Conservation (phyloP, 352 stramenopile species). For the Globisporangium heterothallicum region DNA sequence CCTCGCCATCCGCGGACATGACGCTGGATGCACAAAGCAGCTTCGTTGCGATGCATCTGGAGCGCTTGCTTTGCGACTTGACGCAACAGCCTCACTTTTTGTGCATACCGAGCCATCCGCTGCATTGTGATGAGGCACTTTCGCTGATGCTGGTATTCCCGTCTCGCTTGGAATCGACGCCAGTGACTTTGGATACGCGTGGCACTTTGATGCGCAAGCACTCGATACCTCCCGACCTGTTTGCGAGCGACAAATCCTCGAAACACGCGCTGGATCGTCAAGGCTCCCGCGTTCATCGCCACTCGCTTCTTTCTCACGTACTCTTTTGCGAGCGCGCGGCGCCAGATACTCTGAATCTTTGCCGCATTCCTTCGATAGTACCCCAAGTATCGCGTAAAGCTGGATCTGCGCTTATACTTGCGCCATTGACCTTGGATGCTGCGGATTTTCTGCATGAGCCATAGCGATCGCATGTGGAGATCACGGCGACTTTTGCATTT, state of each 20-base stretch:
- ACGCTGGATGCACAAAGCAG: constrained; percentile 34
- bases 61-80: constrained; percentile 24
- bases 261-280: constrained; percentile 39
- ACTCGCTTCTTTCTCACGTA: constrained; percentile 22
- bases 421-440: constrained; percentile 60
- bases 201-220: constrained; percentile 14
- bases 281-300: constrained; percentile 24
- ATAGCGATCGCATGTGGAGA: constrained; percentile 25
- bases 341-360: constrained; percentile 44
- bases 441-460: constrained; percentile 45
- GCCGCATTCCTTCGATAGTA: constrained; percentile 28
- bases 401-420: constrained; percentile 25
- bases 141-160: constrained; percentile 23
- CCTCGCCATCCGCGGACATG: constrained; percentile 42
- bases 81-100: constrained; percentile 20
- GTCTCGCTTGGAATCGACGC: constrained; percentile 17
- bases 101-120: constrained; percentile 33
- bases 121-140: constrained; percentile 33
- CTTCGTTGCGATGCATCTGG: constrained; percentile 21
- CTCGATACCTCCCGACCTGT: constrained; percentile 25
- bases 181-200: constrained; percentile 42
- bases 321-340: constrained; percentile 29
- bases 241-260: constrained; percentile 27
- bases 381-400: constrained; percentile 30
- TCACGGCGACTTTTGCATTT: constrained; percentile 31